Conservation (phyloP, 352 stramenopile genomes). For the Phytophthora meadii region DNA sequence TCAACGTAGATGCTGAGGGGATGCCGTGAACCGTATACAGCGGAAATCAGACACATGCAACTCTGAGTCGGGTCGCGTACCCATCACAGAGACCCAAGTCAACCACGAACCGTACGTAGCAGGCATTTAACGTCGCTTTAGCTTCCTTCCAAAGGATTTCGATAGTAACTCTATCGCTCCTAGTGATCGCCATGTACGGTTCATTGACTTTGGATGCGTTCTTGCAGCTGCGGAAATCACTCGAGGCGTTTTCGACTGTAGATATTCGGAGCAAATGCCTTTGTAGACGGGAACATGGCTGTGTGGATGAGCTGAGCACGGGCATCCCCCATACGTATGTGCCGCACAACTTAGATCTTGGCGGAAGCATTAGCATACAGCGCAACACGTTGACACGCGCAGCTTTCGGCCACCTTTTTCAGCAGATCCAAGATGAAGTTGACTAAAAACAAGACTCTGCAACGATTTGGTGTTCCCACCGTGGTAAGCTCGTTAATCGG, state of each 20-base stretch:
- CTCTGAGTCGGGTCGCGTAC: conserved; percentile 4
- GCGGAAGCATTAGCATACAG: conserved; percentile 20
- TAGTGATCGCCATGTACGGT: too few relatives aligned
- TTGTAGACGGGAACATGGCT: conserved; percentile 12
- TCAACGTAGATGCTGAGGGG: background rate
- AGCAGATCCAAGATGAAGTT: conserved; percentile 14
- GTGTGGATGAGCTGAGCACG: conserved; percentile 13
- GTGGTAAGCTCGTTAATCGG: conserved; percentile 23
- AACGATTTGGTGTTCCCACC: conserved; percentile 17
- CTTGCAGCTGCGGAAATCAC: conserved; percentile 4
- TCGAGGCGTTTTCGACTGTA: background rate
- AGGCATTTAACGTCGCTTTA: background rate
- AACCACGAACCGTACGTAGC: background rate
- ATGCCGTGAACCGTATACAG: conserved; percentile 10
- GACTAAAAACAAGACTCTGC: conserved; percentile 1
- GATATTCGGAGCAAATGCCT: conserved; percentile 8
- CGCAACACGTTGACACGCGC: conserved; percentile 4
- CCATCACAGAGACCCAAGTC: conserved; percentile 1
- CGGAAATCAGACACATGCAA: conserved; percentile 2
- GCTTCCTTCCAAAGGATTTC: background rate
- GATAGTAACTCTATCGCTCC: too few relatives aligned
- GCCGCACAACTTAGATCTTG: background rate
- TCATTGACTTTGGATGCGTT: conserved; percentile 1
- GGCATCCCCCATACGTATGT: background rate
- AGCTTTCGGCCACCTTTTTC: conserved; percentile 16